phyloP scores from a whole-genome alignment of 2,329 filamentous ascomycete species.

The Berkeleyomyces basicola region DNA sequence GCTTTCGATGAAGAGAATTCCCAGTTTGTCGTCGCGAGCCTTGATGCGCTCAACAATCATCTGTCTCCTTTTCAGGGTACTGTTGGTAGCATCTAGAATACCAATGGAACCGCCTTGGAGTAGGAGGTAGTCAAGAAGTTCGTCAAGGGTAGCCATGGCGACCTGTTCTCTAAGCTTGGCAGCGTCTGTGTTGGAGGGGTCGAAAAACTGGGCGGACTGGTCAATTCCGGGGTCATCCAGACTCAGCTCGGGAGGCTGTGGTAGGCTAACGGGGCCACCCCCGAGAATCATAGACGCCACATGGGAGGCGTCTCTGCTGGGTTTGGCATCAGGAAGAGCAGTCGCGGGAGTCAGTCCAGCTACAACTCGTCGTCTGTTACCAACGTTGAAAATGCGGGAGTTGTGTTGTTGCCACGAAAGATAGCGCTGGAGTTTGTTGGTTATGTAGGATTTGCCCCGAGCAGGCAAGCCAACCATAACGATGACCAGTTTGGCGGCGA shows the following conservation, averaged over 20 bases:
- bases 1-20: conserved; percentile 89
- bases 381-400: conserved; percentile 92
- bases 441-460: conserved; percentile 94
- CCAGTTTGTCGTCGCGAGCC: conserved; percentile 66
- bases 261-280: conserved; percentile 26
- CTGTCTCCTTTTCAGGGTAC: conserved; percentile 71
- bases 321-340: conserved; percentile 15
- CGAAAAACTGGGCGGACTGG: conserved; percentile 86
- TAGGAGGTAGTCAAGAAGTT: conserved; percentile 79
- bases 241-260: conserved; percentile 16
- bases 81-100: conserved; percentile 95
- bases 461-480: conserved; percentile 96
- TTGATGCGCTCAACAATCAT: conserved; percentile 72
- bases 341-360: conserved; percentile 35
- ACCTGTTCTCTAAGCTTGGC: conserved; percentile 77
- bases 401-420: conserved; percentile 96
- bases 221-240: conserved; percentile 34
- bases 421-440: conserved; percentile 92
- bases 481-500: conserved; percentile 91
- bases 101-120: conserved; percentile 72
- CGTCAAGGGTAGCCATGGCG: conserved; percentile 80
- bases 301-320: conserved; percentile 30
- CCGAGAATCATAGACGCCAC: conserved; percentile 43
- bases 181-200: conserved; percentile 71
- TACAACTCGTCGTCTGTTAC: conserved; percentile 70